These are phyloP conservation scores for Gnetum montanum DNA, from an alignment of 75 land plant species.

Conservation along the genomic window DNA sequence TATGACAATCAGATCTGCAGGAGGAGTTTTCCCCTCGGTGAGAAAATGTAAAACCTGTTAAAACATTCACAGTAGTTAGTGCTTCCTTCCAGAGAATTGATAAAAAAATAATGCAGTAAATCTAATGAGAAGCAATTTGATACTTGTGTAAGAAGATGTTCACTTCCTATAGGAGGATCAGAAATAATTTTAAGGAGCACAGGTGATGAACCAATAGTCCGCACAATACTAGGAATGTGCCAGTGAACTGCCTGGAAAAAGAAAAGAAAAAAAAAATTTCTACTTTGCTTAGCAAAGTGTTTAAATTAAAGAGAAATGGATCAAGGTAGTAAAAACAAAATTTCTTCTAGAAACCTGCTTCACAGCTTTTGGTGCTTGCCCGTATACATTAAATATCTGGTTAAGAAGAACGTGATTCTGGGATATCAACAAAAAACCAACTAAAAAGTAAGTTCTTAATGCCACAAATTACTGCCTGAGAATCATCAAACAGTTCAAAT, in stretches of 20 bases:
- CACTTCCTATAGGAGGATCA: conserved; percentile 87
- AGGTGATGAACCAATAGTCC: conserved; percentile 59
- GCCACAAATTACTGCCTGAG: too few species aligned
- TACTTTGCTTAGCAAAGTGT: background rate
- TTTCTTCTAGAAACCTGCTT: conserved; percentile 98
- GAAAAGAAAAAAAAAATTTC: conserved; percentile 1
- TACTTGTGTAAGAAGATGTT: conserved; percentile 70
- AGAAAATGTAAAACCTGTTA: conserved; percentile 75
- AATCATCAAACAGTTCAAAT: too few species aligned
- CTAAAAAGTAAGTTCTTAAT: too few species aligned
- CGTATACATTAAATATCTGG: conserved; percentile 69
- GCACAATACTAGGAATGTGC: conserved; percentile 72
- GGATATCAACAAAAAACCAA: conserved; percentile 4
- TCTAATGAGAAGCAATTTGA: conserved; percentile 25
- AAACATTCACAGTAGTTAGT: too few species aligned
- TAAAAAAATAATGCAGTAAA: too few species aligned
- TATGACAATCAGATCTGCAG: conserved; percentile 62
- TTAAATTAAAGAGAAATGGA: background rate
- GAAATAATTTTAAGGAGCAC: conserved; percentile 79
- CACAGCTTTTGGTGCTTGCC: conserved; percentile 59
- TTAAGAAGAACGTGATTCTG: conserved; percentile 81
- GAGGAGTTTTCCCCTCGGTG: conserved; percentile 71
- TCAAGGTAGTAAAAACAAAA: background rate
- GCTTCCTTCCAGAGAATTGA: too few species aligned
- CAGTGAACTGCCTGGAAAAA: conserved; percentile 77